Evolutionary conservation across 352 stramenopile species (phyloP).

Genomic region (Pythium vanterpoolii): DNA sequence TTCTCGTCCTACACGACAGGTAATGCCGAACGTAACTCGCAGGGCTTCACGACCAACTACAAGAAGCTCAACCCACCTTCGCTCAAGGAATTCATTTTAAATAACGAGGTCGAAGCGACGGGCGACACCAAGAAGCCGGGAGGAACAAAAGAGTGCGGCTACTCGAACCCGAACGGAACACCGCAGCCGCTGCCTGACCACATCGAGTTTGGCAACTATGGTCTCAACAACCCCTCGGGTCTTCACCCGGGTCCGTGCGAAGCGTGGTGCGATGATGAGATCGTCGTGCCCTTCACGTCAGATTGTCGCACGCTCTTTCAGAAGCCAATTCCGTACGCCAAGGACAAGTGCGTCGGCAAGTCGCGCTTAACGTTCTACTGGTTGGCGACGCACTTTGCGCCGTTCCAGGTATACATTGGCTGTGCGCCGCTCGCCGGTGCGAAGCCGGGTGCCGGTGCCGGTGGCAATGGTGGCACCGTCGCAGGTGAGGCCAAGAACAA

Average conservation of each 20-base stretch:
- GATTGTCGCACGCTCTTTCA: constrained; percentile 26
- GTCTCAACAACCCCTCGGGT: not conserved
- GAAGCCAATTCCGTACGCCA: constrained; percentile 31
- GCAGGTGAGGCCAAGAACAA: not conserved
- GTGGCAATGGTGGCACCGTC: not conserved
- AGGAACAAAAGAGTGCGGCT: constrained; percentile 5
- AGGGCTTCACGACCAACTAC: constrained; percentile 11
- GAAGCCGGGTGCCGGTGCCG: not conserved
- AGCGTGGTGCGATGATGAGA: constrained; percentile 42
- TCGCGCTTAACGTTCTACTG: constrained; percentile 49
- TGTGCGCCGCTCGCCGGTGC: not conserved
- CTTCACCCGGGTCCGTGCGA: constrained; percentile 38
- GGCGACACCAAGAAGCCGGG: not conserved
- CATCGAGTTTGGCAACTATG: constrained; percentile 9
- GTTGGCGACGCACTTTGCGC: constrained; percentile 39
- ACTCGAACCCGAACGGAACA: not conserved
- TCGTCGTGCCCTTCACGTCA: constrained; percentile 32
- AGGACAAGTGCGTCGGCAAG: constrained; percentile 31
- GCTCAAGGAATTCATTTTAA: constrained; percentile 20
- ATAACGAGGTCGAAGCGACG: constrained; percentile 14
- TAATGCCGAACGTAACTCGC: constrained; percentile 11
- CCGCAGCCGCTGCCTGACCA: constrained; percentile 7
- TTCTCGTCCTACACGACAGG: constrained; percentile 23
- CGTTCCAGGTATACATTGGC: constrained; percentile 49
- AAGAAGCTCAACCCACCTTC: not conserved